Evolutionary conservation across 164 flowering plant genomes (phyloP).

Genomic region (Hamamelis virginiana): DNA sequence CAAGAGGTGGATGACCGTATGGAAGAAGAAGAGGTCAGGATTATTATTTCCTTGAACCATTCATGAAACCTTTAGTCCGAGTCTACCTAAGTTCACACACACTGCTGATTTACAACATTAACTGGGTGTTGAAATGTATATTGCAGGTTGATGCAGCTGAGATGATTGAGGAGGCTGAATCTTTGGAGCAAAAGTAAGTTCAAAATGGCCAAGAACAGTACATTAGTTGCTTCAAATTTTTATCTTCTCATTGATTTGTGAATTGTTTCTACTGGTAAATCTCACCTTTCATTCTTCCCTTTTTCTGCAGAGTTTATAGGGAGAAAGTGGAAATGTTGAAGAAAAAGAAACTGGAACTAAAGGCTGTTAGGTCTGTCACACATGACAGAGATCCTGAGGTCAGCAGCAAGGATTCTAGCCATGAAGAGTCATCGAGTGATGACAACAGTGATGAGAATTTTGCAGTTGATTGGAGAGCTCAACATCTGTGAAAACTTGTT

Average conservation of each 20-base stretch:
- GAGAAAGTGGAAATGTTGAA: conserved; percentile 72
- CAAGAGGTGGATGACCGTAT: conserved; percentile 79
- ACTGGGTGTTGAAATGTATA: conserved; percentile 5
- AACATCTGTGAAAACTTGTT: conserved; percentile 45
- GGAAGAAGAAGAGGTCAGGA: conserved; percentile 91
- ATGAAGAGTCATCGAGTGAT: conserved; percentile 67
- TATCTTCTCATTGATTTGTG: background rate
- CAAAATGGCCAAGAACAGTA: background rate
- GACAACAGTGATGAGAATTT: conserved; percentile 51
- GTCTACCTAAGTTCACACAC: background rate
- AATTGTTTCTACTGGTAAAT: background rate
- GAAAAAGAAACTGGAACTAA: conserved; percentile 63
- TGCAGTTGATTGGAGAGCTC: conserved; percentile 93
- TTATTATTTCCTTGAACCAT: background rate
- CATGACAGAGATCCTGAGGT: conserved; percentile 22
- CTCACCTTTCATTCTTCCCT: background rate
- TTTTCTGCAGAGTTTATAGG: conserved; percentile 43
- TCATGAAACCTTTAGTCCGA: background rate
- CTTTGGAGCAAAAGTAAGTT: conserved; percentile 74
- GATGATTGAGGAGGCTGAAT: conserved; percentile 70
- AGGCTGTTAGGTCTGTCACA: conserved; percentile 48
- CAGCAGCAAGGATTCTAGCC: conserved; percentile 29
- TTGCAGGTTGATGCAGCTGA: conserved; percentile 94
- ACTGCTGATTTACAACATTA: background rate
- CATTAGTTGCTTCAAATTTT: background rate